phyloP scores from a whole-genome alignment of 2,329 filamentous ascomycete genomes.

The Pestalotiopsis sp. region DNA sequence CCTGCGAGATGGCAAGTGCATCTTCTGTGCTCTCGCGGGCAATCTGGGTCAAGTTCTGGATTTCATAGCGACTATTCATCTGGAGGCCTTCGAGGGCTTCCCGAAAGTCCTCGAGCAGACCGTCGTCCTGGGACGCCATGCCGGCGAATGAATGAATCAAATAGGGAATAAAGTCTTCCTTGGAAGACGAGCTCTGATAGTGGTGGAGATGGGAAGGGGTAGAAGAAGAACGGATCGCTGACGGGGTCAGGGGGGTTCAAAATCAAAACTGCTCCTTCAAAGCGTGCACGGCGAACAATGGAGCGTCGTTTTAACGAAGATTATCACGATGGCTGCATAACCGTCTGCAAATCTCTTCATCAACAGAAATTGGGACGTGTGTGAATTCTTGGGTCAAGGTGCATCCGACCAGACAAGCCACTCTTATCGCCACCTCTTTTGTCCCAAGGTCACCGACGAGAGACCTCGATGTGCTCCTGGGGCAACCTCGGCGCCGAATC shows the following conservation, averaged over 20 bases:
- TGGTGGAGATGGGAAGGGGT: slow-evolving; percentile 9
- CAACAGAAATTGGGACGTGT: slow-evolving; percentile 17
- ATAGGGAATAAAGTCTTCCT: background rate
- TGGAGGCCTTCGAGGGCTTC: slow-evolving; percentile 90
- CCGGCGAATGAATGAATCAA: slow-evolving; percentile 11
- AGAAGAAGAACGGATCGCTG: background rate
- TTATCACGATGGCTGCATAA: slow-evolving; percentile 16
- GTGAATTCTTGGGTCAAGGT: slow-evolving; percentile 9
- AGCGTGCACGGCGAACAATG: slow-evolving; percentile 17
- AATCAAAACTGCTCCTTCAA: slow-evolving; percentile 11
- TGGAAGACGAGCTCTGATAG: background rate
- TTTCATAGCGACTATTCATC: slow-evolving; percentile 90
- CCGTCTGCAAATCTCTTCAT: slow-evolving; percentile 17
- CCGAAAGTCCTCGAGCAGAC: slow-evolving; percentile 94
- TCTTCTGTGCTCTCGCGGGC: slow-evolving; percentile 97
- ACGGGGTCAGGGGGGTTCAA: background rate
- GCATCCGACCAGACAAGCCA: background rate
- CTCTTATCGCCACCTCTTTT: background rate
- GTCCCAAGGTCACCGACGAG: background rate
- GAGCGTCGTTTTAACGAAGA: slow-evolving; percentile 14
- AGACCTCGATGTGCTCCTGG: background rate
- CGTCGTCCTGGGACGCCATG: slow-evolving; percentile 64
- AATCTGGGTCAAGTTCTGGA: slow-evolving; percentile 96
- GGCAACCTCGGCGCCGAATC: background rate
- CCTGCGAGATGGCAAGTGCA: slow-evolving; percentile 88